Evolutionary conservation across 2,329 filamentous ascomycete species (phyloP).

Genomic region (Hymenoscyphus occultus): DNA sequence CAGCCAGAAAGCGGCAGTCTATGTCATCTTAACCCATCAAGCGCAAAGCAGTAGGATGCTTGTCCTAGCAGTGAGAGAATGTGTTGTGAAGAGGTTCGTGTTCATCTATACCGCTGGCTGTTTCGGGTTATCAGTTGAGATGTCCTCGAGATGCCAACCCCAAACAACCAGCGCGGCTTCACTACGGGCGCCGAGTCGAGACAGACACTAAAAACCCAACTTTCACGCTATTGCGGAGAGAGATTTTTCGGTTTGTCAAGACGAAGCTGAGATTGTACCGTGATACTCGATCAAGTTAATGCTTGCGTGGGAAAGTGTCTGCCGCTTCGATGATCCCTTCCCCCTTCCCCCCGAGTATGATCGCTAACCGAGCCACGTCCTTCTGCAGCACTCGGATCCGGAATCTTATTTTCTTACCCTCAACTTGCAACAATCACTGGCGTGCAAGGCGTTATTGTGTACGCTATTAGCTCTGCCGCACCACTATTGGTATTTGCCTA

Average conservation of each 20-base stretch:
- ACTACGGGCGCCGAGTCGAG: slow-evolving; percentile 80
- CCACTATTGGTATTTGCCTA: slow-evolving; percentile 73
- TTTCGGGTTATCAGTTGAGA: slow-evolving; percentile 17
- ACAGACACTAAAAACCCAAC: slow-evolving; percentile 51
- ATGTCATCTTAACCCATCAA: slow-evolving; percentile 23
- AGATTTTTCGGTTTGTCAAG: slow-evolving; percentile 30
- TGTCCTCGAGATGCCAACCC: not conserved
- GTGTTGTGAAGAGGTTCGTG: slow-evolving; percentile 40
- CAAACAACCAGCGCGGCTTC: slow-evolving; percentile 50
- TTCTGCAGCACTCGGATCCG: slow-evolving; percentile 70
- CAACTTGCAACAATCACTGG: slow-evolving; percentile 76
- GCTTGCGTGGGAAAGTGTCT: slow-evolving; percentile 98
- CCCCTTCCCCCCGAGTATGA: slow-evolving; percentile 28
- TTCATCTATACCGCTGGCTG: slow-evolving; percentile 30
- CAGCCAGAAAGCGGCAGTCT: slow-evolving; percentile 62
- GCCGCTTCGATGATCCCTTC: slow-evolving; percentile 63
- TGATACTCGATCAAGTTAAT: slow-evolving; percentile 98
- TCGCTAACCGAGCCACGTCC: slow-evolving; percentile 43
- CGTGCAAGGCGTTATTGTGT: slow-evolving; percentile 74
- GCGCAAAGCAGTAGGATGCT: slow-evolving; percentile 25
- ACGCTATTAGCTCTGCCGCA: slow-evolving; percentile 68
- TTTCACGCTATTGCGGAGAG: slow-evolving; percentile 32
- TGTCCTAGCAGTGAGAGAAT: slow-evolving; percentile 24
- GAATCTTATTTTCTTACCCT: slow-evolving; percentile 79
- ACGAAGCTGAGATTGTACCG: slow-evolving; percentile 93